These are phyloP conservation scores for Plasmodium vivax DNA, from an alignment of 169 alveolate genomes.

Conservation along the genomic window DNA sequence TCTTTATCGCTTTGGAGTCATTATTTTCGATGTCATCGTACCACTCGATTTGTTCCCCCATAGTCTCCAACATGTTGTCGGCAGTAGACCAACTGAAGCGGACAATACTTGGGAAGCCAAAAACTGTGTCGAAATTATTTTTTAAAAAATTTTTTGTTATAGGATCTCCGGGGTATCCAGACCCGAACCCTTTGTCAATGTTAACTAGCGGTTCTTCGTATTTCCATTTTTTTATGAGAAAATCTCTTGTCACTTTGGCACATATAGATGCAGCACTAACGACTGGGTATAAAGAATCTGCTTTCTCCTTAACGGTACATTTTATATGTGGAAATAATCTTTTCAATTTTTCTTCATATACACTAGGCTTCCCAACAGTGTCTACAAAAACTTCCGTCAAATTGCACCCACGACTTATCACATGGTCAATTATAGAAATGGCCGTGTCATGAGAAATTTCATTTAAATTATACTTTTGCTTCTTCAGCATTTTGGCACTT, in stretches of 20 bases:
- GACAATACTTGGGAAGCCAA: slow-evolving; percentile 94
- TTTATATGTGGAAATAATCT: slow-evolving; percentile 85
- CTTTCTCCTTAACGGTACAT: slow-evolving; percentile 92
- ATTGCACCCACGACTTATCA: slow-evolving; percentile 69
- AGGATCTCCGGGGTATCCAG: slow-evolving; percentile 94
- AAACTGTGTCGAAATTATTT: slow-evolving; percentile 89
- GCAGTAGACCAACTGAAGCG: slow-evolving; percentile 93
- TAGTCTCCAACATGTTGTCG: slow-evolving; percentile 82
- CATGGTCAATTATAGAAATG: slow-evolving; percentile 84
- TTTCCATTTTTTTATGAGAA: slow-evolving; percentile 81
- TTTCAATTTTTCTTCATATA: slow-evolving; percentile 88
- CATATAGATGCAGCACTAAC: slow-evolving; percentile 98
- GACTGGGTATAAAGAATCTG: slow-evolving; percentile 95
- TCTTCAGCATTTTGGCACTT: slow-evolving; percentile 90
- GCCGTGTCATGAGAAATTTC: slow-evolving; percentile 94
- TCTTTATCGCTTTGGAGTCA: slow-evolving; percentile 56
- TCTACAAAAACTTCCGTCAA: slow-evolving; percentile 74
- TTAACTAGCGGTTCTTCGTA: slow-evolving; percentile 68
- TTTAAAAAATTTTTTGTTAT: slow-evolving; percentile 92
- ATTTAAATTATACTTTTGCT: slow-evolving; percentile 90
- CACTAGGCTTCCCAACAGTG: slow-evolving; percentile 92
- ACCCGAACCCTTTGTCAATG: slow-evolving; percentile 88
- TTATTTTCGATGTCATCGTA: slow-evolving; percentile 79
- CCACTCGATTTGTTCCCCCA: slow-evolving; percentile 86
- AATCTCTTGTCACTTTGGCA: slow-evolving; percentile 97